Base-by-base conservation (phyloP, 257 asterid genomes). In the Ocimum tenuiflorum region DNA sequence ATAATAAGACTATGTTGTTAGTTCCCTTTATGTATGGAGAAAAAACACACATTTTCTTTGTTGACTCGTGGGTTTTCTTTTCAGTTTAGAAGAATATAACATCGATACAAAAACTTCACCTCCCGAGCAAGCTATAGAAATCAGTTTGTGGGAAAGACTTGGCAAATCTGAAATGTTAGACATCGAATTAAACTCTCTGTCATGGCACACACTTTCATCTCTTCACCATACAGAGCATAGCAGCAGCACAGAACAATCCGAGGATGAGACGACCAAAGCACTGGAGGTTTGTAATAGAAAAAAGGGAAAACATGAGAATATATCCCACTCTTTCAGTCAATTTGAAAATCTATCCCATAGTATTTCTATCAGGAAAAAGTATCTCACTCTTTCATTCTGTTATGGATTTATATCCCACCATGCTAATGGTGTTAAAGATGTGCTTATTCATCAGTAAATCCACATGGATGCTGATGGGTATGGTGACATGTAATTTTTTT, bases 221-320 rank as follows among this genome's bases (percentile, higher is more conserved):
- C 97, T 94, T 78, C 96, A 90, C 79, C 97, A 83, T 63, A 83
- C 95, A 0, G 99, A 94, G 84, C 94, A 90, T 69, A 74, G 86
- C 75, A 83, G 91, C 75, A 86, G 87, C 67, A 71, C 85, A 36
- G 99, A 94, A 42, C 99, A 94, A 49, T 82, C 97, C 18, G 99
- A 94, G 79, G 99, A 94, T 73, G 99, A 94, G 73, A 82, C 75
- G 83, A 88, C 82, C 74, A 88, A 88, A 77, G 78, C 99, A 73
- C 73, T 90, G 18, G 99, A 90, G 96, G 97, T 94, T 78, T 63
- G 78, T 64, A 24, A 47, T 20, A 38, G 68, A 39, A 17, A 31
- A 70, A 35, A 58, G 20, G 63, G 31, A 63, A n/a, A n/a, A n/a
- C n/a, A n/a, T n/a, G n/a, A n/a, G n/a, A n/a, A n/a, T n/a, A n/a